Conservation (phyloP, 139 green algal genomes). For the Trebouxia sp. region DNA sequence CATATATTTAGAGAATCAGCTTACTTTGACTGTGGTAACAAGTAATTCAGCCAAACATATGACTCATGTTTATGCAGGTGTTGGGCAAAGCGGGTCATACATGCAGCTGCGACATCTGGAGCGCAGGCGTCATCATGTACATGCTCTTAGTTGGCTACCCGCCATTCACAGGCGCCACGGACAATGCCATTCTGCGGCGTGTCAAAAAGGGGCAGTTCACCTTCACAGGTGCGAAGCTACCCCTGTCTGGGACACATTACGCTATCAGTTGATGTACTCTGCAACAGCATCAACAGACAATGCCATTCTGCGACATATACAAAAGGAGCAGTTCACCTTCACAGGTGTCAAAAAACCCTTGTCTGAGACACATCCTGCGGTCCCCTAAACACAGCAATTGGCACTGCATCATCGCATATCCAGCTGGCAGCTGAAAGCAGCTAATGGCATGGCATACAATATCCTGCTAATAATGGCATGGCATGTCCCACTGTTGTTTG, state of each 20-base stretch:
- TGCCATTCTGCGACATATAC: constrained; percentile 27
- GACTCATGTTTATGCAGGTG: background rate
- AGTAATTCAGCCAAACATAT: background rate
- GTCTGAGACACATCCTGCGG: too few relatives aligned
- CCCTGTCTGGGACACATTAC: too few relatives aligned
- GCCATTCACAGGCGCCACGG: constrained; percentile 48
- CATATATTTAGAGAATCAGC: too few relatives aligned
- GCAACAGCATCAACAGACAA: constrained; percentile 42
- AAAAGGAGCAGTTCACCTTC: constrained; percentile 21
- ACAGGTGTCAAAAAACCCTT: too few relatives aligned
- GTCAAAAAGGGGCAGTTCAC: constrained; percentile 22
- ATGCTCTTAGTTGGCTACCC: constrained; percentile 52
- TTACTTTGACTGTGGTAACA: too few relatives aligned
- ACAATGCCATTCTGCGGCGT: constrained; percentile 32
- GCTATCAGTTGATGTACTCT: too few relatives aligned
- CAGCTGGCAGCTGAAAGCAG: too few relatives aligned
- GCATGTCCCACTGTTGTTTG: too few relatives aligned
- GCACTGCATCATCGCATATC: too few relatives aligned
- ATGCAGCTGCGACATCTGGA: constrained; percentile 47
- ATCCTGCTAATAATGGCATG: too few relatives aligned
- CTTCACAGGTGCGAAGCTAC: constrained; percentile 3
- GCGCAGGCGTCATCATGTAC: constrained; percentile 54
- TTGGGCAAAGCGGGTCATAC: constrained; percentile 31
- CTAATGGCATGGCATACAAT: too few relatives aligned
- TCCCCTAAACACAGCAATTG: too few relatives aligned